Conservation (phyloP, 352 stramenopile species). For the Plasmopara viticola region DNA sequence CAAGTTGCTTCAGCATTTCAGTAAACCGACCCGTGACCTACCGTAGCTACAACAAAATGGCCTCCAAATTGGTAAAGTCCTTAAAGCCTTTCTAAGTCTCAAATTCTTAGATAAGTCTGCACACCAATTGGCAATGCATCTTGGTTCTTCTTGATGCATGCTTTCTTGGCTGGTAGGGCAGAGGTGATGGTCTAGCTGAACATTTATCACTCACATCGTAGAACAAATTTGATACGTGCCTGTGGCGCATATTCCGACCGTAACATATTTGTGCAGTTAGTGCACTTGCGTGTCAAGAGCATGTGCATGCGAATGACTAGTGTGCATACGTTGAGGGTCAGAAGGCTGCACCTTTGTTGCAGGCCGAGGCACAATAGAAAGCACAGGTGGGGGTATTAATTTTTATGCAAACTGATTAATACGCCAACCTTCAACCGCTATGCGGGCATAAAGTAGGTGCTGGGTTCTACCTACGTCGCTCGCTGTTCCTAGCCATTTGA, state of each 20-base stretch:
- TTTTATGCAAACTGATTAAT: too few relatives aligned
- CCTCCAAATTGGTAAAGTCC: slow-evolving; percentile 25
- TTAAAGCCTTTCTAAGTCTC: slow-evolving; percentile 29
- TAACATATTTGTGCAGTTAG: slow-evolving; percentile 37
- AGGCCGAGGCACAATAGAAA: too few relatives aligned
- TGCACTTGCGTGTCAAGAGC: slow-evolving; percentile 56
- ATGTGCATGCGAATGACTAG: slow-evolving; percentile 60
- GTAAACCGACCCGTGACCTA: slow-evolving; percentile 56
- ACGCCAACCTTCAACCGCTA: too few relatives aligned
- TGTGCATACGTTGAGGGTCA: slow-evolving; percentile 78
- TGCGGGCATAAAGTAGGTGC: too few relatives aligned
- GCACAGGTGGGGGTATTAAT: too few relatives aligned
- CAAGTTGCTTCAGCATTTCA: slow-evolving; percentile 56
- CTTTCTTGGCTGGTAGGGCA: slow-evolving; percentile 9
- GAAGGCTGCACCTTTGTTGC: slow-evolving; percentile 58
- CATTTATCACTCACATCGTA: slow-evolving; percentile 12
- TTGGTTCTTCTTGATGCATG: slow-evolving; percentile 6
- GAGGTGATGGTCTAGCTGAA: slow-evolving; percentile 16
- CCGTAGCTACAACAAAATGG: slow-evolving; percentile 41
- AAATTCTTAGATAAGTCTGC: not conserved
- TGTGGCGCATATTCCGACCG: slow-evolving; percentile 43
- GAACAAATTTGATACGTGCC: slow-evolving; percentile 10
- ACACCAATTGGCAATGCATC: not conserved
- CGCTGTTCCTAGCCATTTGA: too few relatives aligned
- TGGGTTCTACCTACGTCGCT: too few relatives aligned